A percentile compares a stretch with the other conserved stretches of the same genome.
Evolutionary conservation across 352 stramenopile species (phyloP).

Genomic region (Nothophytophthora sp.): DNA sequence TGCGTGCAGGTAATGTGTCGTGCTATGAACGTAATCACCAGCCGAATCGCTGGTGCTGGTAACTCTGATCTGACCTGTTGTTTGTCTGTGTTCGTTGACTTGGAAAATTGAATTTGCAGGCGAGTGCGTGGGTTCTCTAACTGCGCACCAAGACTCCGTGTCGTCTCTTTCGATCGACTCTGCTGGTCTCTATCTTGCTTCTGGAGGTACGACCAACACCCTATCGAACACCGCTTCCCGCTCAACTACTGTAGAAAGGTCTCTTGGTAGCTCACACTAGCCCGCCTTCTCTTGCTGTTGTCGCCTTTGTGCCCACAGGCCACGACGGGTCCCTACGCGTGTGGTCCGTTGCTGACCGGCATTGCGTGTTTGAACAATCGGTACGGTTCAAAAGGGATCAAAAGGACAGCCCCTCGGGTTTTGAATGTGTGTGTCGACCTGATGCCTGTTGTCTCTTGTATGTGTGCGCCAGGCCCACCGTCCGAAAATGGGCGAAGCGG

Average conservation of each 20-base stretch:
- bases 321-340: slow-evolving; percentile 86
- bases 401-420: background rate
- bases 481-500: slow-evolving; percentile 79
- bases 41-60: too few species aligned
- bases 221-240: too few species aligned
- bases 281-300: slow-evolving; percentile 2
- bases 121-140: slow-evolving; percentile 75
- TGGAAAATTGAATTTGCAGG: slow-evolving; percentile 25
- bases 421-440: background rate
- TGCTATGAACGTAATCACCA: too few species aligned
- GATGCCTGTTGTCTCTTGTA: slow-evolving; percentile 2
- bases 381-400: slow-evolving; percentile 19
- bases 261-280: background rate
- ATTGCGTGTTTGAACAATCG: slow-evolving; percentile 87
- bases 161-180: slow-evolving; percentile 81
- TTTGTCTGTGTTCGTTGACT: background rate
- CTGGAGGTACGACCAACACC: slow-evolving; percentile 45
- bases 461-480: slow-evolving; percentile 62
- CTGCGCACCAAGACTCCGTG: slow-evolving; percentile 82
- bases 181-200: slow-evolving; percentile 72
- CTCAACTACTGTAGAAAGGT: too few species aligned
- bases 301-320: slow-evolving; percentile 26
- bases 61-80: slow-evolving; percentile 4
- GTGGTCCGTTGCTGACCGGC: slow-evolving; percentile 79
- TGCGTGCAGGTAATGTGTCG: too few species aligned